Percentiles rank a stretch among this genome's conserved stretches.
phyloP scores from a whole-genome alignment of 1,284 basidiomycete genomes.

The Polyporus tsugae region DNA sequence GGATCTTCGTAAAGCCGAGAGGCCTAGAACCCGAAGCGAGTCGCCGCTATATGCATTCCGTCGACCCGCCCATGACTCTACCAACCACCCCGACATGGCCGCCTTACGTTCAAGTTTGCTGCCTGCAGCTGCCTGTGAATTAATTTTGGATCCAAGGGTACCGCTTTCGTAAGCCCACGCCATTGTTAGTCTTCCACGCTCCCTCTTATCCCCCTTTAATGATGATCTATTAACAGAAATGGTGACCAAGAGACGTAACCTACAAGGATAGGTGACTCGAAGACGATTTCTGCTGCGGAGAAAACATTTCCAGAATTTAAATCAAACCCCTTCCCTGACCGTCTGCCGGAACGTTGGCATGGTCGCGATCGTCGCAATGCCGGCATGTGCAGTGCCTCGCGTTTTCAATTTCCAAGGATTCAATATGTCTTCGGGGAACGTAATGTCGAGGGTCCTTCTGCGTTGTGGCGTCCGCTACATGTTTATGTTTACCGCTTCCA shows the following conservation, averaged over 20 bases:
- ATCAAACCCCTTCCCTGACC: neutral
- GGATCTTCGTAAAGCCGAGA: neutral
- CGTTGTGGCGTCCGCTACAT: neutral
- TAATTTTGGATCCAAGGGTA: neutral
- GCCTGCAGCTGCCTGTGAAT: neutral
- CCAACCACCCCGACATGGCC: neutral
- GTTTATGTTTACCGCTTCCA: neutral
- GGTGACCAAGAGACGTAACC: neutral
- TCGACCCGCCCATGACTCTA: slow-evolving; percentile 3
- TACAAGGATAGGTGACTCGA: neutral
- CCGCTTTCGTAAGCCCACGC: neutral
- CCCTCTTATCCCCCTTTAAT: neutral
- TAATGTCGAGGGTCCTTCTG: neutral
- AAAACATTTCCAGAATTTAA: neutral
- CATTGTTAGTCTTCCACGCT: neutral
- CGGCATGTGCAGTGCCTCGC: neutral
- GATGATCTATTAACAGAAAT: neutral
- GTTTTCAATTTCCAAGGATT: neutral
- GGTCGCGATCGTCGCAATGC: slow-evolving; percentile 2
- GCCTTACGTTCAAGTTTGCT: neutral
- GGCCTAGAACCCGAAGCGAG: neutral
- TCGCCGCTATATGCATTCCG: neutral
- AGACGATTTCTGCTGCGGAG: slow-evolving; percentile 1
- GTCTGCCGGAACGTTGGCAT: neutral
- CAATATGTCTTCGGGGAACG: neutral